Evolutionary conservation across 371 early-diverging fungal genomes (phyloP).

Genomic region (Apophysomyces ossiformis): DNA sequence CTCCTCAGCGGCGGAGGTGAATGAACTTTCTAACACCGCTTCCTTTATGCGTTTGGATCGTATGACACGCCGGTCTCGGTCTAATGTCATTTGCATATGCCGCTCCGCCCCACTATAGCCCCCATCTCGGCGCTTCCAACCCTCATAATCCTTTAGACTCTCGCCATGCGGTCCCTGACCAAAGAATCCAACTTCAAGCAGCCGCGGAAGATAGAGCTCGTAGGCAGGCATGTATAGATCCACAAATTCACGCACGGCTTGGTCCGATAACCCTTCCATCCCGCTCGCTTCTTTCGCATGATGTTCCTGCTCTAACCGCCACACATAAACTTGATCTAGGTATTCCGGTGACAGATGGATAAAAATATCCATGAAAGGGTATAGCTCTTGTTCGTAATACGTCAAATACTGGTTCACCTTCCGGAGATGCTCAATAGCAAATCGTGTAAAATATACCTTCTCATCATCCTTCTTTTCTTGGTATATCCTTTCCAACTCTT

Average conservation of each 20-base stretch:
- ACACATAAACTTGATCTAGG: constrained; percentile 71
- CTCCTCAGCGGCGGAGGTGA: not conserved
- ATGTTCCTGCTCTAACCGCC: constrained; percentile 89
- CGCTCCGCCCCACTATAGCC: constrained; percentile 35
- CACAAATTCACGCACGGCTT: constrained; percentile 82
- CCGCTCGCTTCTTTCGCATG: constrained; percentile 53
- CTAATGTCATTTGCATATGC: constrained; percentile 40
- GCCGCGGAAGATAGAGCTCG: constrained; percentile 69
- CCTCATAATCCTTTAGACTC: constrained; percentile 38
- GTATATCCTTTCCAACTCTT: constrained; percentile 37
- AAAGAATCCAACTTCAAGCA: constrained; percentile 61
- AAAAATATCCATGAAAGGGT: constrained; percentile 75
- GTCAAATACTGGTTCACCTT: constrained; percentile 59
- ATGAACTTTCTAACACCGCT: not conserved
- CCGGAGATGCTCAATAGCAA: constrained; percentile 45
- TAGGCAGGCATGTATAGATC: constrained; percentile 92
- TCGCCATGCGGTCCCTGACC: constrained; percentile 28
- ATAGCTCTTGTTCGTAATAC: constrained; percentile 59
- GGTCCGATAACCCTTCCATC: constrained; percentile 64
- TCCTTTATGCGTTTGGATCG: constrained; percentile 23
- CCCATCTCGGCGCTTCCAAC: constrained; percentile 30
- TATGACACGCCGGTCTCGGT: constrained; percentile 36
- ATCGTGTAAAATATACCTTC: constrained; percentile 8
- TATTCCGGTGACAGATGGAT: constrained; percentile 71
- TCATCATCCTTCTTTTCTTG: constrained; percentile 1